Evolutionary conservation across 1,284 basidiomycete genomes (phyloP).

Genomic region (Apiotrichum sp.): DNA sequence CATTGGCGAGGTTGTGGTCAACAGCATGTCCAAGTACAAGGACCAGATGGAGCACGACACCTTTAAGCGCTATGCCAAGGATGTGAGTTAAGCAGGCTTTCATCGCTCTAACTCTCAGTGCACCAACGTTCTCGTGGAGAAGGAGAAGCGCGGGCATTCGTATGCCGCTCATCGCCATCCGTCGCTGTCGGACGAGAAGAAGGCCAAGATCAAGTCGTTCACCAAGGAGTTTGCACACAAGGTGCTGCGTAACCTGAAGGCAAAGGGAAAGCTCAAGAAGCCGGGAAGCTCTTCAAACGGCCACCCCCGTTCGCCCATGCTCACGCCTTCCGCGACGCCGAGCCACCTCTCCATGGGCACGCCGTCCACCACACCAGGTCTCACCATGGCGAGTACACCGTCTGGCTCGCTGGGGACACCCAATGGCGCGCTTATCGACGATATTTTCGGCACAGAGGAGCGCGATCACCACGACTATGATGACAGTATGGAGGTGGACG

Average conservation of each 20-base stretch:
- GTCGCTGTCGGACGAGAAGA: slow-evolving; percentile 75
- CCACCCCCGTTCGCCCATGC: background rate
- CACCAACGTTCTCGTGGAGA: slow-evolving; percentile 74
- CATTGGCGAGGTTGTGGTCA: slow-evolving; percentile 83
- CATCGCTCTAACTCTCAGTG: slow-evolving; percentile 49
- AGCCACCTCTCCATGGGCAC: background rate
- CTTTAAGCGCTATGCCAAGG: slow-evolving; percentile 94
- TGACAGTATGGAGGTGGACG: slow-evolving; percentile 7
- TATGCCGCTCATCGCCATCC: slow-evolving; percentile 68
- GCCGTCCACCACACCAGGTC: slow-evolving; percentile 3
- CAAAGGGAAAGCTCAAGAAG: slow-evolving; percentile 36
- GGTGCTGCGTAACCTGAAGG: slow-evolving; percentile 40
- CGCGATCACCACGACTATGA: slow-evolving; percentile 5
- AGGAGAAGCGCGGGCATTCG: slow-evolving; percentile 83
- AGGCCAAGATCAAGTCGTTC: slow-evolving; percentile 85
- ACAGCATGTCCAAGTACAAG: slow-evolving; percentile 82
- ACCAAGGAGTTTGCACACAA: slow-evolving; percentile 70
- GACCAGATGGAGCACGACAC: slow-evolving; percentile 71
- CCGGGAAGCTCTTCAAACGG: background rate
- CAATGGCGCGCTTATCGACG: slow-evolving; percentile 11
- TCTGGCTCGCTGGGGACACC: background rate
- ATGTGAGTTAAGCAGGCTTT: slow-evolving; percentile 56
- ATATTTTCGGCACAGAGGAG: slow-evolving; percentile 15
- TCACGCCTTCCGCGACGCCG: background rate
- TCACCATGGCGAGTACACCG: slow-evolving; percentile 1